Evolutionary conservation across 768 basidiomycete species (phyloP).

Genomic region (Tulasnella sp.): DNA sequence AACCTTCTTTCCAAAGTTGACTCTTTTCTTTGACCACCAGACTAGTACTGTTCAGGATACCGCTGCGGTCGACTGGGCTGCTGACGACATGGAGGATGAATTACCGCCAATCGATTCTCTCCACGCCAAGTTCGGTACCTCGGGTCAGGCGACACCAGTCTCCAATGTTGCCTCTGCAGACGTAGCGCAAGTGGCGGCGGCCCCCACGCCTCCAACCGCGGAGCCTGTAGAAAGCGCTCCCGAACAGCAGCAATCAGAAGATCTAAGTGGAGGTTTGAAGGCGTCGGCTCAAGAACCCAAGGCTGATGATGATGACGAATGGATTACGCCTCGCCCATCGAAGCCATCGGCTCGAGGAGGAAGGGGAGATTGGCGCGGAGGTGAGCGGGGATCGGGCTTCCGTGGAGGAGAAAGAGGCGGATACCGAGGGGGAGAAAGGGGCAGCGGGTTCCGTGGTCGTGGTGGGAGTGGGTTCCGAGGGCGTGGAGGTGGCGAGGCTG

Average conservation of each 20-base stretch:
- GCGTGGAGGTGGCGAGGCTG: background rate
- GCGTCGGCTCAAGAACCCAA: background rate
- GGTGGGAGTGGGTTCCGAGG: slow-evolving; percentile 34
- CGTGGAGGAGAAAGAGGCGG: slow-evolving; percentile 36
- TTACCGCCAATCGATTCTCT: slow-evolving; percentile 73
- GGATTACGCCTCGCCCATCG: slow-evolving; percentile 26
- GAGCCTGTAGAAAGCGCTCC: slow-evolving; percentile 25
- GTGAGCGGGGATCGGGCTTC: slow-evolving; percentile 43
- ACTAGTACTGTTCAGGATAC: background rate
- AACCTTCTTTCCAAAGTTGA: background rate
- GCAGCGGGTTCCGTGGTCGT: slow-evolving; percentile 31
- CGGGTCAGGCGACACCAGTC: slow-evolving; percentile 65
- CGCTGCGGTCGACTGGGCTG: slow-evolving; percentile 64
- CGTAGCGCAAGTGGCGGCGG: slow-evolving; percentile 34
- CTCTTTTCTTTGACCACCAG: background rate
- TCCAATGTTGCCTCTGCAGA: slow-evolving; percentile 34
- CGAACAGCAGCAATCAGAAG: background rate
- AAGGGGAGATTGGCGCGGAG: slow-evolving; percentile 43
- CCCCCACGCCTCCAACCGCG: slow-evolving; percentile 29
- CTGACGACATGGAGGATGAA: slow-evolving; percentile 74
- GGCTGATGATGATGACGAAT: slow-evolving; percentile 26
- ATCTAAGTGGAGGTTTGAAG: slow-evolving; percentile 21
- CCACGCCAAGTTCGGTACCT: slow-evolving; percentile 71
- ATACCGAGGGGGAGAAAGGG: slow-evolving; percentile 41
- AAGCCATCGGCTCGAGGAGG: slow-evolving; percentile 40